phyloP scores from a whole-genome alignment of 1,139 yeast genomes.

The Candida tropicalis region DNA sequence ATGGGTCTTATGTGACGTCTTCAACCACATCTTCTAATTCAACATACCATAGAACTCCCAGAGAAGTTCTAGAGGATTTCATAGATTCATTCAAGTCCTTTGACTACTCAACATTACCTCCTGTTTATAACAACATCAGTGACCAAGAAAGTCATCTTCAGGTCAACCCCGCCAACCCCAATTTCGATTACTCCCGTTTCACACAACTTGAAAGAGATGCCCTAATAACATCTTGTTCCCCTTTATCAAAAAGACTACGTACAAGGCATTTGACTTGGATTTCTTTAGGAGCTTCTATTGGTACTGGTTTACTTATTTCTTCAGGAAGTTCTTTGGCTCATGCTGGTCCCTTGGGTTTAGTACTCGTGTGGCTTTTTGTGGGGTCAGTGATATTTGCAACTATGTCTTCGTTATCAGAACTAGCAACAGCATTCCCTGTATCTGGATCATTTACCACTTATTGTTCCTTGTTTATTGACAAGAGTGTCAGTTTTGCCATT shows the following conservation, averaged over 20 bases:
- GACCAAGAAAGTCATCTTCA: constrained; percentile 10
- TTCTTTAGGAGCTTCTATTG: constrained; percentile 46
- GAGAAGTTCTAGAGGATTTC: constrained; percentile 20
- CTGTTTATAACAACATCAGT: constrained; percentile 13
- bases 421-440: constrained; percentile 44
- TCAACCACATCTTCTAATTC: background rate
- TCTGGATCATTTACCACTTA: constrained; percentile 44
- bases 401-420: constrained; percentile 38
- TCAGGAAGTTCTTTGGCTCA: constrained; percentile 33
- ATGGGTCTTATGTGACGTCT: background rate
- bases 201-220: constrained; percentile 37
- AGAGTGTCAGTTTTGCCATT: constrained; percentile 43
- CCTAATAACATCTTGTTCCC: constrained; percentile 33
- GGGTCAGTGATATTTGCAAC: constrained; percentile 37
- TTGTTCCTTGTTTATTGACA: constrained; percentile 38
- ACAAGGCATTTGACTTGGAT: constrained; percentile 45
- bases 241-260: constrained; percentile 35
- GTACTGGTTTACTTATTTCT: constrained; percentile 45
- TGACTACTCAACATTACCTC: constrained; percentile 21
- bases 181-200: constrained; percentile 31
- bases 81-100: constrained; percentile 42
- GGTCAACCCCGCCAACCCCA: constrained; percentile 24
- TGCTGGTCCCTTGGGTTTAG: constrained; percentile 41
- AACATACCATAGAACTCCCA: constrained; percentile 12
- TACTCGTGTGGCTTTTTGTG: constrained; percentile 35